Conservation (phyloP, 83 land plant genomes). For the Larix sibirica region DNA sequence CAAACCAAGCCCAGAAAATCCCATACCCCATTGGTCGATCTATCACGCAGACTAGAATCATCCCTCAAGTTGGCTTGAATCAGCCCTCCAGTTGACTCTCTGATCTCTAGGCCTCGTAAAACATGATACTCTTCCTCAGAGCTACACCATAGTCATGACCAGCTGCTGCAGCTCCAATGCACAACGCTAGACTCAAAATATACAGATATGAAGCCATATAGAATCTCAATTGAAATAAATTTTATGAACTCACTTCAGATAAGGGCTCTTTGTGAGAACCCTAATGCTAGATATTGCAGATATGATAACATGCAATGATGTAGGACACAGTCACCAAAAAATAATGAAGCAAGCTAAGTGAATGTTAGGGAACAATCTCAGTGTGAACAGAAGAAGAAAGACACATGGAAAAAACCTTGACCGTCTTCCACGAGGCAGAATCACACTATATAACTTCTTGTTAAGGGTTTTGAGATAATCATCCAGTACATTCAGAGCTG, state of each 20-base stretch:
- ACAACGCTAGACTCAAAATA: slow-evolving; percentile 12
- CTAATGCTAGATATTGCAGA: not conserved
- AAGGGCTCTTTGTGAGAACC: not conserved
- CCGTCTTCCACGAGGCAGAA: too few species aligned
- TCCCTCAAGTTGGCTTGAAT: too few species aligned
- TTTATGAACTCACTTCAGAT: too few species aligned
- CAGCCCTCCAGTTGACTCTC: slow-evolving; percentile 64
- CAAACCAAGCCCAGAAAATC: too few species aligned
- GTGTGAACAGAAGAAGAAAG: not conserved
- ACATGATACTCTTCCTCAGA: too few species aligned
- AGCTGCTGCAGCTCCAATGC: slow-evolving; percentile 28
- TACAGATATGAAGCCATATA: slow-evolving; percentile 7
- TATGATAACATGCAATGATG: not conserved
- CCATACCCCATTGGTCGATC: slow-evolving; percentile 85
- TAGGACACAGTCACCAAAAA: not conserved
- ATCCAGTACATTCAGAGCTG: too few species aligned
- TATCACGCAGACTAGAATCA: slow-evolving; percentile 72
- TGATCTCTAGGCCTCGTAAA: slow-evolving; percentile 19
- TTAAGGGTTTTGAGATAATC: too few species aligned
- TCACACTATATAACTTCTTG: too few species aligned
- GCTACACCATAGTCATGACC: not conserved
- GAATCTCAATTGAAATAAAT: not conserved
- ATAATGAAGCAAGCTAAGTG: not conserved
- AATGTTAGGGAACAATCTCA: not conserved
- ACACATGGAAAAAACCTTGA: too few species aligned